Evolutionary conservation across 192 early-diverging fungal genomes (phyloP), one percentile per base, ranked within the genome.

Genomic region (Rhizoclosmatium sp.): DNA sequence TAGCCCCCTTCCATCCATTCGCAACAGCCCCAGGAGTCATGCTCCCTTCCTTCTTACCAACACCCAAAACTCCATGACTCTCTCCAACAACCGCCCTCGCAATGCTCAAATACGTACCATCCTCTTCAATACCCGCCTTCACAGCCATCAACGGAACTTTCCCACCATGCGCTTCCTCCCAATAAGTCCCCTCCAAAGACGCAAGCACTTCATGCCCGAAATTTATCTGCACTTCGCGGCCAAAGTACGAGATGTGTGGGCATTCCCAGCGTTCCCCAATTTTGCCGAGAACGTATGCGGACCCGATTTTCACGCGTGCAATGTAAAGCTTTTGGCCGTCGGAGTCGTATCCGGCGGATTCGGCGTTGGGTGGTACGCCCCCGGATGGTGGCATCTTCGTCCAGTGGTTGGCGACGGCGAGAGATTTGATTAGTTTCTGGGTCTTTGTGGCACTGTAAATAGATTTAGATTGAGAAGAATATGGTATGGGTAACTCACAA

Each of bases 221-320:
- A 14, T 60, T 51, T 23, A 79, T 71, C 7, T 10, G 47, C 16
- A 79, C 69, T 61, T 79, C 78, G 42, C 68, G 65, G 40, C 46
- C 69, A 42, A 59, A 68, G 47, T 70, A 79, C 5, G 68, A 21
- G 16, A 79, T 58, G 21, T 72, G 59, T 4, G 78, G 66, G 19
- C 12, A 44, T 40, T 41, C 31, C 23, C 48, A 47, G 39, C 45
- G 44, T 4, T 21, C 47, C 2, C 47, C 21, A 44, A 69, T 71
- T 46, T 79, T 79, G 21, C 78, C 78, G 7, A 71, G 16, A 46
- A 54, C 19, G 14, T 59, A 62, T 5, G 67, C 48, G 31, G 31
- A 47, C 23, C 78, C 78, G 59, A 79, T 71, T 47, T 79, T 79
- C n/a, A 71, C 78, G 10, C 78, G 65, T 5, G 78, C 66, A 40